Evolutionary conservation across 352 stramenopile genomes (phyloP).

Genomic region (Phytophthora aleatoria): DNA sequence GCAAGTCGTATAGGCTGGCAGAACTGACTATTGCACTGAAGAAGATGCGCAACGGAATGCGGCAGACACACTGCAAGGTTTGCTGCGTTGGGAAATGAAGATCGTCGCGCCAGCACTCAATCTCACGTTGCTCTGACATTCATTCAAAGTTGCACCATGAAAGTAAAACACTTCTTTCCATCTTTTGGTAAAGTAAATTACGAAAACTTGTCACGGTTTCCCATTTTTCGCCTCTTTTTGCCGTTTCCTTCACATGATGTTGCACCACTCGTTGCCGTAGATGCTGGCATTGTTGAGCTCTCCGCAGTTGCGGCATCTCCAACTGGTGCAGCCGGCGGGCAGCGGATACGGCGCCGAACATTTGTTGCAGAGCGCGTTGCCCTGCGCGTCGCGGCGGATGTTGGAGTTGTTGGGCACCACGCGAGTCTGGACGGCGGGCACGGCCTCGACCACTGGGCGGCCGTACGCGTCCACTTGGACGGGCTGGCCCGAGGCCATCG

Average conservation of each 20-base stretch:
- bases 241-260: constrained; percentile 37
- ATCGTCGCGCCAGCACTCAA: constrained; percentile 31
- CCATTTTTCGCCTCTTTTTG: background rate
- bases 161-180: background rate
- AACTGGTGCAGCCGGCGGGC: constrained; percentile 69
- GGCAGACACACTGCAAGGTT: constrained; percentile 36
- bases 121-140: constrained; percentile 5
- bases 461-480: constrained; percentile 53
- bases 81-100: constrained; percentile 39
- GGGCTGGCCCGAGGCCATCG: constrained; percentile 40
- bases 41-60: constrained; percentile 37
- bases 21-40: constrained; percentile 37
- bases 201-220: background rate
- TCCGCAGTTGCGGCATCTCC: constrained; percentile 72
- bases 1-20: constrained; percentile 33
- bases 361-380: constrained; percentile 79
- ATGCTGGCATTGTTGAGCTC: constrained; percentile 82
- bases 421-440: constrained; percentile 35
- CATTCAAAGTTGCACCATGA: background rate
- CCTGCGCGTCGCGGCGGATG: constrained; percentile 65
- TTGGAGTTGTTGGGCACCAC: constrained; percentile 71
- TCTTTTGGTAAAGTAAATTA: background rate
- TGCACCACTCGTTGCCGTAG: constrained; percentile 79
- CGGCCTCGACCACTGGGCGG: constrained; percentile 50
- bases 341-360: constrained; percentile 74